phyloP scores from a whole-genome alignment of 179 eudicot genomes.

The Camellia oleifera region DNA sequence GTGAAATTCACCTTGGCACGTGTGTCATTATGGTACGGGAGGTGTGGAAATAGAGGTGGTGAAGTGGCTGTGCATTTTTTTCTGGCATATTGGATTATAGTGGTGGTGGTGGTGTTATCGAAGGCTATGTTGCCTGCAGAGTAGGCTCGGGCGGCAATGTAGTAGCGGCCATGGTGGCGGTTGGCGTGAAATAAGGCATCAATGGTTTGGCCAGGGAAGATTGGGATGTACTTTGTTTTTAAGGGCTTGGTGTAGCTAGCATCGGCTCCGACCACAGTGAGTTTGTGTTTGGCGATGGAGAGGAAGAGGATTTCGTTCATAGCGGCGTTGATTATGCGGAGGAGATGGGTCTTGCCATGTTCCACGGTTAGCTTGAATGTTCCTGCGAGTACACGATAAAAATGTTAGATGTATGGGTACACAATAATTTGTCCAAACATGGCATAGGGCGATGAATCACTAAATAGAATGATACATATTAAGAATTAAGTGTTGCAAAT shows the following conservation, averaged over 20 bases:
- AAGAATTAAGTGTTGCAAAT: too few species aligned
- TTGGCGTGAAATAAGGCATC: slow-evolving; percentile 27
- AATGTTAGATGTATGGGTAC: neutral
- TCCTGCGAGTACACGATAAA: slow-evolving; percentile 1
- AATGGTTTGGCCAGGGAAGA: slow-evolving; percentile 41
- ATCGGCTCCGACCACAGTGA: slow-evolving; percentile 34
- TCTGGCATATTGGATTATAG: slow-evolving; percentile 18
- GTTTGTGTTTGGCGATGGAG: slow-evolving; percentile 23
- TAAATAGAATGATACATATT: too few species aligned
- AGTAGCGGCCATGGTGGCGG: slow-evolving; percentile 14
- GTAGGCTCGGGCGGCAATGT: slow-evolving; percentile 32
- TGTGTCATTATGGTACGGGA: slow-evolving; percentile 31
- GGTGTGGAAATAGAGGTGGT: slow-evolving; percentile 18
- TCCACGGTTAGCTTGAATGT: slow-evolving; percentile 26
- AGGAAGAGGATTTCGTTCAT: slow-evolving; percentile 31
- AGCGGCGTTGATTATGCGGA: slow-evolving; percentile 28
- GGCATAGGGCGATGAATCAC: too few species aligned
- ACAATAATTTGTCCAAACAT: too few species aligned
- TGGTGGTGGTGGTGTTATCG: slow-evolving; percentile 32
- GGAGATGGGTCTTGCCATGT: slow-evolving; percentile 31
- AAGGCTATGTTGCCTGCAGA: slow-evolving; percentile 1
- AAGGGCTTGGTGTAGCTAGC: slow-evolving; percentile 38
- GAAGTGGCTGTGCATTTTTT: neutral
- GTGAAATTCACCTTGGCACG: slow-evolving; percentile 22
- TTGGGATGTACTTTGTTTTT: slow-evolving; percentile 15